These are phyloP conservation scores for Metarhizium anisopliae DNA, from an alignment of 2,329 filamentous ascomycete species.

Conservation along the genomic window DNA sequence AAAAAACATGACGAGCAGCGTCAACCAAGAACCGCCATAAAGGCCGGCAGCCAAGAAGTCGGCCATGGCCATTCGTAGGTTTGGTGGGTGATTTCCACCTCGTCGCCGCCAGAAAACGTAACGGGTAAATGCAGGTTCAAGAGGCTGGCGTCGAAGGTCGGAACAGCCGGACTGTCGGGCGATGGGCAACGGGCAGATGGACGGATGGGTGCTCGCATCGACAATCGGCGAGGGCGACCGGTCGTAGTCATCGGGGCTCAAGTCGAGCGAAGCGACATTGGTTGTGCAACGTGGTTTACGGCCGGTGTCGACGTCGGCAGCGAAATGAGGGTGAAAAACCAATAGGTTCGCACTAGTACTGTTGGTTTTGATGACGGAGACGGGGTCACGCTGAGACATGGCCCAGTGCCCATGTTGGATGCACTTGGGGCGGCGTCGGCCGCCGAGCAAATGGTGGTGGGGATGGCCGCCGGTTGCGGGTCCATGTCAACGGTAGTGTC, in stretches of 20 bases:
- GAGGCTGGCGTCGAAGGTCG: not conserved
- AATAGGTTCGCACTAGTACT: too few relatives aligned
- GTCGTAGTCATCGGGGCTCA: slow-evolving; percentile 1
- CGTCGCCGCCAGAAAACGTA: not conserved
- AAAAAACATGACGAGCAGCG: slow-evolving; percentile 11
- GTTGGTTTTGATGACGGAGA: not conserved
- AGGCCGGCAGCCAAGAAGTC: not conserved
- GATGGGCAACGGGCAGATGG: not conserved
- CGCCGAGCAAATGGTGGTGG: too few relatives aligned
- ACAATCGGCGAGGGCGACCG: not conserved
- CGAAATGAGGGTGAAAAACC: not conserved
- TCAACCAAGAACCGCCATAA: slow-evolving; percentile 1
- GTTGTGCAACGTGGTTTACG: not conserved
- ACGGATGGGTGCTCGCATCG: not conserved
- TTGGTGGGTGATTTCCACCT: not conserved
- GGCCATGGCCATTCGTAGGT: not conserved
- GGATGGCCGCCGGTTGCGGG: too few relatives aligned
- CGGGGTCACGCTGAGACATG: not conserved
- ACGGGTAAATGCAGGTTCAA: not conserved
- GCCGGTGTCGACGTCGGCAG: not conserved
- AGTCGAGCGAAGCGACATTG: slow-evolving; percentile 4
- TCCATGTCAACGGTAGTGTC: too few relatives aligned
- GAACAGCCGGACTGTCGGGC: not conserved
- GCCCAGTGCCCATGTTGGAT: too few relatives aligned
- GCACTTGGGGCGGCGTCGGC: too few relatives aligned